Base-by-base conservation (phyloP, 2,329 filamentous ascomycete species). In the Claviceps humidiphila region DNA sequence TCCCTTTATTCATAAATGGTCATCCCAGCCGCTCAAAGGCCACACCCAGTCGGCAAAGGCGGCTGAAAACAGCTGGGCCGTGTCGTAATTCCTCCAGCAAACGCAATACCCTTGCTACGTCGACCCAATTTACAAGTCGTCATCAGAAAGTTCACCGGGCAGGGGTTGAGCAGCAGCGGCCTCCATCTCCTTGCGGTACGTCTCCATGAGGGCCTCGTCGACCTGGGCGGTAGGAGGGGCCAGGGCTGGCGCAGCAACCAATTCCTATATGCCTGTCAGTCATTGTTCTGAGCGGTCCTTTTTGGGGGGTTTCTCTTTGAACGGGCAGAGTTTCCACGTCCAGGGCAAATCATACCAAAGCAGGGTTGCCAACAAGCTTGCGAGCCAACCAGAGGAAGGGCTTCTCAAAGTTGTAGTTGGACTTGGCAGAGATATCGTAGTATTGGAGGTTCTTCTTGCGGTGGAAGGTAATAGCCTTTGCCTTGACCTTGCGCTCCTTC, bases 381-480 rank as follows among this genome's bases (percentile, higher is more conserved):
- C 93, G 85, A 63, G 90, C 91, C 65, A 98, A 85, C 93, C 93
- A 97, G 65, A 97, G 85, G 88, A 98, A 97, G 58, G 91, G 91
- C 84, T 97, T 98, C 85, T 97, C 91, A 74, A 97, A 97, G 84
- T 97, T 97, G 79, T 98, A 97, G 82, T 97, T 97, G 68, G 90
- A 96, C 81, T 97, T 98, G 74, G 93, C 93, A 43, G 89, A 96
- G 71, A 97, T 97, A 65, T 97, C 93, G 81, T 98, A 98, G 83
- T 97, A 98, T 77, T 98, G 93, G 51, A 98, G 85, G 77, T 97
- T 98, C 85, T 98, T 98, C 88, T 98, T 98, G 76, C 93, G 89
- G 82, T 98, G 93, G 87, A 98, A 98, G 61, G 93, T 98, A 75
- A 98, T 98, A 70, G 91, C 94, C 88, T 98, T 98, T 69, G 93